Base-by-base conservation (phyloP, 2,329 filamentous ascomycete genomes). In the Clarireedia hainanense region DNA sequence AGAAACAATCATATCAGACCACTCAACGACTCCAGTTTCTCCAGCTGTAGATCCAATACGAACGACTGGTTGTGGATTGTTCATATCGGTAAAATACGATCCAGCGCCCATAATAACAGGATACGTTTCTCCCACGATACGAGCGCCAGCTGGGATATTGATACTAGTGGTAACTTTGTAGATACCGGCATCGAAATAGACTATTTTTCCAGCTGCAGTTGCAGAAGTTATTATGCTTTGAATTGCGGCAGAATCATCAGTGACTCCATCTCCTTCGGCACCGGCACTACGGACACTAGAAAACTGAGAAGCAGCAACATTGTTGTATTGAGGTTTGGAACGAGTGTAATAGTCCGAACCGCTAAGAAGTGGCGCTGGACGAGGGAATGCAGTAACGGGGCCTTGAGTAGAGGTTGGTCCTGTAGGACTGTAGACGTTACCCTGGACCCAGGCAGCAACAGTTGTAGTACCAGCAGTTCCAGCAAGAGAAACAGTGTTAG, bases 401-500 rank as follows among this genome's bases (percentile, higher is more conserved):
- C 75, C 74, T 59, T 75, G 66, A 61, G 61, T 58, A n/a, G 46
- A 47, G 24, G 34, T 74, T 55, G 78, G 73, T 53, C 76, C 72
- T 10, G 64, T 63, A 26, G 74, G 75, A 50, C 70, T 76, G 70
- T 95, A 91, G 47, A 81, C 76, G 61, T 86, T 85, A 48, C 92
- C 92, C 70, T 96, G 89, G 20, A 84, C 79, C 80, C 87, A 97
- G 12, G 83, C 84, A 4, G 74, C 70, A 58, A 96, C 79, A 59
- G 82, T 79, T 48, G 78, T 75, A 63, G 85, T 85, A 57, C 88
- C 89, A 14, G 54, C 50, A 63, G 85, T 85, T 1, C 76, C 73
- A 27, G 95, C 78, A 39, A 95, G 74, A 4, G 72, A 70, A 46
- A 77, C 74, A 42, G 82, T 84, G 59, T 74, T 75, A 20, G 74